Base-by-base conservation (phyloP, 495 filamentous ascomycete species). In the Geopyxis carbonaria region DNA sequence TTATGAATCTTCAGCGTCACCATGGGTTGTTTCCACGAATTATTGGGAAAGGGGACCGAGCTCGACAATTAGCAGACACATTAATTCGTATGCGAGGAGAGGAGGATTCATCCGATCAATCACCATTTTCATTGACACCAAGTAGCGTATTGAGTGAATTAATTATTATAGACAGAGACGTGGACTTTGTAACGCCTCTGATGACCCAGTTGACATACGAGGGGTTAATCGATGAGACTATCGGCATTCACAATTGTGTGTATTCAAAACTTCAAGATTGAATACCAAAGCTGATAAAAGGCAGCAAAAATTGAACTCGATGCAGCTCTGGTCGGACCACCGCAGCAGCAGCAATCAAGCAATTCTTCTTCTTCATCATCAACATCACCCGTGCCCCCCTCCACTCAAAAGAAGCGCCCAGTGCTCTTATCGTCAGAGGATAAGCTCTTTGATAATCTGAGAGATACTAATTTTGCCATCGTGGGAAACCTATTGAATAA, bases 161-260 rank as follows among this genome's bases (percentile, higher is more conserved):
- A 41, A 85, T 99, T 48, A 80, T 99, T 45, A 86, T 95, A 24
- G 91, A 94, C 59, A 78, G 91, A 27, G 85, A 93, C 46, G 76
- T 92, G 33, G 91, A 99, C 53, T 82, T 86, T 59, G 80, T 80
- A 21, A 92, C 89, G 15, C 75, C 77, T 1, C 68, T 99, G 9
- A 72, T 95, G 33, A 95, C 89, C 0, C 91, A 95, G 55, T 65
- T 99, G 28, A 99, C 91, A 6, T 99, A 99, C 51, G 86, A 95
- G 61, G 91, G 91, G 0, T 58, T 99, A 21, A 79, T 99, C 35
- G 91, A 99, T 56, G 91, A 99, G 60, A 70, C 83, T 24, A 91
- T 93, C 45, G 78, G 80, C 33, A 87, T 99, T 43, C 69, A 78
- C 43, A 71, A 76, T 47, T 56, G 53, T 56, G 45, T 42, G 28